Percentiles rank a stretch among this genome's conserved stretches.
phyloP scores from a whole-genome alignment of 805 yeast species.

The Pichia paraexigua region DNA sequence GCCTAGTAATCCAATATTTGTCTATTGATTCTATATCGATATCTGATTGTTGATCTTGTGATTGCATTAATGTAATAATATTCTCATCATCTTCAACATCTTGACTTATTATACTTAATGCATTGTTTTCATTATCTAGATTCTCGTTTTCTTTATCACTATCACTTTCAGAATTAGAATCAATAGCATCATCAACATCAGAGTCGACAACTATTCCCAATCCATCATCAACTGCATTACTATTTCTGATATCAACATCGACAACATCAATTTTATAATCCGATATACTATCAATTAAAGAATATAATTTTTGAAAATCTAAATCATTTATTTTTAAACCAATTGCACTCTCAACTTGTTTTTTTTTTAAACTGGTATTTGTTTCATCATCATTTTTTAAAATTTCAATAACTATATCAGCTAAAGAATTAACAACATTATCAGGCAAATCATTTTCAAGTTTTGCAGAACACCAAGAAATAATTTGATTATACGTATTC shows the following conservation, averaged over 20 bases:
- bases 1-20: slow-evolving; percentile 46
- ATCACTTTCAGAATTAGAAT: slow-evolving; percentile 21
- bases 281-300: slow-evolving; percentile 38
- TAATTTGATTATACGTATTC: slow-evolving; percentile 45
- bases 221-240: slow-evolving; percentile 29
- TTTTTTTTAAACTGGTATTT: slow-evolving; percentile 37
- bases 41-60: slow-evolving; percentile 3
- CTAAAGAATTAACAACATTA: slow-evolving; percentile 60
- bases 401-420: slow-evolving; percentile 53
- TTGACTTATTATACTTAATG: slow-evolving; percentile 24
- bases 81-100: slow-evolving; percentile 16
- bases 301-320: slow-evolving; percentile 38
- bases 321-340: slow-evolving; percentile 33
- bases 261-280: slow-evolving; percentile 33
- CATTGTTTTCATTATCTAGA: background rate
- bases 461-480: slow-evolving; percentile 47
- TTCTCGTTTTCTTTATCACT: slow-evolving; percentile 10
- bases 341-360: slow-evolving; percentile 45
- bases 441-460: slow-evolving; percentile 71
- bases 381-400: slow-evolving; percentile 37
- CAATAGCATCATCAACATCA: slow-evolving; percentile 30
- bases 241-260: slow-evolving; percentile 5
- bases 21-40: slow-evolving; percentile 20
- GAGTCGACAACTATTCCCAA: slow-evolving; percentile 30
- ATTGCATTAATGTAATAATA: slow-evolving; percentile 12